Conservation (phyloP, 2,329 filamentous ascomycete genomes). For the Camillea tinctor region DNA sequence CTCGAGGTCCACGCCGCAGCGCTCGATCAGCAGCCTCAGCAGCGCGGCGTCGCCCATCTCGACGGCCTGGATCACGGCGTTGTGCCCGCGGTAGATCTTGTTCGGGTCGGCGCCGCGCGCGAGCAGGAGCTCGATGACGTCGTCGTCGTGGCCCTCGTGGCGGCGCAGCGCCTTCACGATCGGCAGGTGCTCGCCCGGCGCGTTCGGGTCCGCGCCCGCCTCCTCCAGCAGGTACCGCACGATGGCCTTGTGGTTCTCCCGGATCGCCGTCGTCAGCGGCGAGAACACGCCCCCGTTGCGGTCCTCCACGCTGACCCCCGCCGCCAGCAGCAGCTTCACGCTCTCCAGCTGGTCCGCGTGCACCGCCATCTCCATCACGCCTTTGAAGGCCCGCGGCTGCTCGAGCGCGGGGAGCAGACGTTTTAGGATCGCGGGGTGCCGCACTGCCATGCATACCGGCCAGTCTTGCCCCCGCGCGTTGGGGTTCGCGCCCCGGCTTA, state of each 20-base stretch:
- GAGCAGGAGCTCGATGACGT: constrained; percentile 62
- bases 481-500: constrained; percentile 51
- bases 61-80: constrained; percentile 62
- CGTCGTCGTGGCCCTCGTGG: constrained; percentile 52
- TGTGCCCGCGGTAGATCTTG: constrained; percentile 65
- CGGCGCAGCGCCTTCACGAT: constrained; percentile 68
- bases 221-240: constrained; percentile 60
- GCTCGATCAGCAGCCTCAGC: constrained; percentile 50
- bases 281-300: constrained; percentile 73
- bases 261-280: constrained; percentile 64
- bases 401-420: constrained; percentile 56
- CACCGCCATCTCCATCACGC: constrained; percentile 67
- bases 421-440: constrained; percentile 57
- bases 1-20: constrained; percentile 49
- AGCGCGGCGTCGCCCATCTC: constrained; percentile 60
- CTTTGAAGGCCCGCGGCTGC: constrained; percentile 62
- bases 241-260: constrained; percentile 61
- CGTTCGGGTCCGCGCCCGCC: constrained; percentile 62
- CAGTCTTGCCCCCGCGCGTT: constrained; percentile 65
- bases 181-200: constrained; percentile 68
- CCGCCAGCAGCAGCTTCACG: constrained; percentile 62
- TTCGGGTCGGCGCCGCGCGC: constrained; percentile 66
- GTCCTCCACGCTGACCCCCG: constrained; percentile 67
- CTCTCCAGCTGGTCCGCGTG: constrained; percentile 65
- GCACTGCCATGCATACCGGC: constrained; percentile 69